These are phyloP conservation scores for Epichloe coenophiala DNA, from an alignment of 2,329 filamentous ascomycete species.

Conservation along the genomic window DNA sequence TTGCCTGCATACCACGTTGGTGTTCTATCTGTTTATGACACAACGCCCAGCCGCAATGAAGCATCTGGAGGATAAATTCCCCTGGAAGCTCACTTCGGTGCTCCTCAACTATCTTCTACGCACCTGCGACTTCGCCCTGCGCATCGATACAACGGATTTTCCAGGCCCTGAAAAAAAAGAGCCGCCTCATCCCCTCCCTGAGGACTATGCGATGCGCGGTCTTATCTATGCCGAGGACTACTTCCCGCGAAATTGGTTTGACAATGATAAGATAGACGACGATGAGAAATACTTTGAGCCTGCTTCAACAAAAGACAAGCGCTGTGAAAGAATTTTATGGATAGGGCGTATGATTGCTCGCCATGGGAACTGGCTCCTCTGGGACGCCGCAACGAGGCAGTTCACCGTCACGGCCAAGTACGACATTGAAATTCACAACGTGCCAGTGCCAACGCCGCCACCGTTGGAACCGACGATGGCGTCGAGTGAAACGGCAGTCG, in stretches of 20 bases:
- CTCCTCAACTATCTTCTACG: slow-evolving; percentile 25
- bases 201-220: slow-evolving; percentile 55
- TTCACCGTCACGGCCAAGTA: slow-evolving; percentile 19
- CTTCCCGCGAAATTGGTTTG: slow-evolving; percentile 46
- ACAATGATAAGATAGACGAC: slow-evolving; percentile 45
- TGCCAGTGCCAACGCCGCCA: not conserved
- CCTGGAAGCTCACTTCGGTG: slow-evolving; percentile 36
- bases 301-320: slow-evolving; percentile 41
- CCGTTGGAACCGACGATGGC: not conserved
- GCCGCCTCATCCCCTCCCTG: slow-evolving; percentile 44
- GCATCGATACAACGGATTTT: slow-evolving; percentile 31
- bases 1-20: slow-evolving; percentile 48
- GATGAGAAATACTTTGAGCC: slow-evolving; percentile 53
- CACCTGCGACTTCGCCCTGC: slow-evolving; percentile 14
- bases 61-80: slow-evolving; percentile 23
- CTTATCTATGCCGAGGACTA: slow-evolving; percentile 46
- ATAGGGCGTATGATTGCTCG: slow-evolving; percentile 36
- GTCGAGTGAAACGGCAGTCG: not conserved
- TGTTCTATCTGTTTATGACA: slow-evolving; percentile 39
- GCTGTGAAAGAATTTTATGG: slow-evolving; percentile 46
- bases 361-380: slow-evolving; percentile 27
- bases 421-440: not conserved
- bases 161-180: slow-evolving; percentile 29
- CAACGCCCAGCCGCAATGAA: slow-evolving; percentile 1
- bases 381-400: slow-evolving; percentile 20